These are phyloP conservation scores for Pestalotiopsis sp. DNA, from an alignment of 2,329 filamentous ascomycete species.

Conservation along the genomic window DNA sequence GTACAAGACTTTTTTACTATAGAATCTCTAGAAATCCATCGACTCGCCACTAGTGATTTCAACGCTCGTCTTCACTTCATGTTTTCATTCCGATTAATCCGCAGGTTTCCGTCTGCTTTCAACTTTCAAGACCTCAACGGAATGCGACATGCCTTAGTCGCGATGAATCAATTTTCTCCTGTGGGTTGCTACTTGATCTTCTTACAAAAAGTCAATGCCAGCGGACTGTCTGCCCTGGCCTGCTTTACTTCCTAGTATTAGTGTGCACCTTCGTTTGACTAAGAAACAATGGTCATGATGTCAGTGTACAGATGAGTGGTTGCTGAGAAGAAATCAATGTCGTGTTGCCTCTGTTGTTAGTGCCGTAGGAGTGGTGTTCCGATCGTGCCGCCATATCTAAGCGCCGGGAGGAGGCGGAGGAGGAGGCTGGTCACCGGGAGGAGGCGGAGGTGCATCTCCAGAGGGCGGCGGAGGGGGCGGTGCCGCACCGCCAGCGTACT, in stretches of 20 bases:
- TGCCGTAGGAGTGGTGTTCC: background rate
- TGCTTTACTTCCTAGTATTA: slow-evolving; percentile 3
- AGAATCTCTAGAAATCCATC: no score
- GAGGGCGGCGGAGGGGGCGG: slow-evolving; percentile 62
- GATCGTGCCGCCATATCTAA: slow-evolving; percentile 27
- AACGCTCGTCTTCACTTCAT: no score
- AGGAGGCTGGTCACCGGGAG: slow-evolving; percentile 60
- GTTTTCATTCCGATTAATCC: no score
- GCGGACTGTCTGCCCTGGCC: background rate
- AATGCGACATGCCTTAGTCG: background rate
- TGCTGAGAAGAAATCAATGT: background rate
- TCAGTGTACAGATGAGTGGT: background rate
- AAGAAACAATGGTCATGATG: background rate
- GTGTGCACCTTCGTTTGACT: background rate
- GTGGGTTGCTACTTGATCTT: background rate
- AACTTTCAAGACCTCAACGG: background rate
- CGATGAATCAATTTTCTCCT: background rate
- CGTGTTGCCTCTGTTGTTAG: background rate
- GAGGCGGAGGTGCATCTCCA: slow-evolving; percentile 61
- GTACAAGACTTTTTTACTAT: no score
- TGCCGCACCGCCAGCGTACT: slow-evolving; percentile 55
- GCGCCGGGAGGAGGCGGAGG: slow-evolving; percentile 62
- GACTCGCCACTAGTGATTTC: no score
- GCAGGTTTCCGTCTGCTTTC: background rate
- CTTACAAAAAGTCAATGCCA: background rate